Conservation (phyloP, 352 stramenopile species). For the Globisporangium paroecandrum region DNA sequence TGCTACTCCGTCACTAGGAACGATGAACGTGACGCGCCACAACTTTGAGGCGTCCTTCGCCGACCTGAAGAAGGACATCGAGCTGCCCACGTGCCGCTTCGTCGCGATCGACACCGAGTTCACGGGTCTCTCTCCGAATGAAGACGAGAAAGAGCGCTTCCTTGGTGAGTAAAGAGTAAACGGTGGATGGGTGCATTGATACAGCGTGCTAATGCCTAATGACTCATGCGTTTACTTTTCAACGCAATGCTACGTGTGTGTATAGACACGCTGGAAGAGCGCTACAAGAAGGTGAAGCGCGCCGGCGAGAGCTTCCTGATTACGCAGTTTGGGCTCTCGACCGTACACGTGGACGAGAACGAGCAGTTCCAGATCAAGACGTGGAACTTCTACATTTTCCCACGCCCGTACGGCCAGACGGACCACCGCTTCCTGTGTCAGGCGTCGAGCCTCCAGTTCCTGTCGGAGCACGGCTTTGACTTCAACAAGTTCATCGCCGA, state of each 20-base stretch:
- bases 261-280: slow-evolving; percentile 71
- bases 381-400: slow-evolving; percentile 89
- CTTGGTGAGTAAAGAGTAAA: slow-evolving; percentile 24
- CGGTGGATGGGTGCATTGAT: slow-evolving; percentile 4
- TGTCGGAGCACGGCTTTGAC: slow-evolving; percentile 82
- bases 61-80: slow-evolving; percentile 59
- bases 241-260: not conserved
- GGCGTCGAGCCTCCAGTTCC: slow-evolving; percentile 75
- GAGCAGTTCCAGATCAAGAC: slow-evolving; percentile 63
- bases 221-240: not conserved
- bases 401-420: slow-evolving; percentile 50
- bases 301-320: slow-evolving; percentile 79
- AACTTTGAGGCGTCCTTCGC: slow-evolving; percentile 66
- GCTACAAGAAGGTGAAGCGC: slow-evolving; percentile 70
- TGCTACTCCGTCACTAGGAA: slow-evolving; percentile 1
- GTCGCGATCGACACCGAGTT: slow-evolving; percentile 85
- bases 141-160: slow-evolving; percentile 58
- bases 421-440: slow-evolving; percentile 82
- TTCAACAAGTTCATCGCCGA: slow-evolving; percentile 86
- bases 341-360: slow-evolving; percentile 58
- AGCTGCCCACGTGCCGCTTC: slow-evolving; percentile 60
- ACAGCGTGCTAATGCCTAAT: not conserved
- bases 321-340: slow-evolving; percentile 80
- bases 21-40: slow-evolving; percentile 82
- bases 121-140: slow-evolving; percentile 67